Percentiles rank a stretch among this genome's conserved stretches.
These are phyloP conservation scores for Heliophila coronopifolia DNA, from an alignment of 441 rosid species.

Conservation along the genomic window DNA sequence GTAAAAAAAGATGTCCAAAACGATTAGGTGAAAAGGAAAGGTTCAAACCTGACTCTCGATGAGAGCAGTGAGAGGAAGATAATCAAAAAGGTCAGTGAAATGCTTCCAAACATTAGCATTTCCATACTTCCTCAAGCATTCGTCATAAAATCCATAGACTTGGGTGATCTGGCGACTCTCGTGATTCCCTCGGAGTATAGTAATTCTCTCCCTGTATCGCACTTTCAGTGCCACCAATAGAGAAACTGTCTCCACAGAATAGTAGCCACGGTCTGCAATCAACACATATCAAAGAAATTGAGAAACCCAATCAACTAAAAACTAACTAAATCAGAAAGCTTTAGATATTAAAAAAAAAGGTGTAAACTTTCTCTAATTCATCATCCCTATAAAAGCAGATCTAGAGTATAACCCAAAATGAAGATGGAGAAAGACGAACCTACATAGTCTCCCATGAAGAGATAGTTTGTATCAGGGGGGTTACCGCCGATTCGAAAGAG, in stretches of 20 bases:
- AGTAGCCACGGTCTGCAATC: conserved; percentile 89
- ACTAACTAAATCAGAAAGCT: conserved; percentile 1
- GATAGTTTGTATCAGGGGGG: conserved; percentile 91
- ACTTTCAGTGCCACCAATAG: conserved; percentile 93
- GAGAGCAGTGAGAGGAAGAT: conserved; percentile 91
- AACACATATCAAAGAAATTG: conserved; percentile 13
- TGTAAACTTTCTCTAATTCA: background rate
- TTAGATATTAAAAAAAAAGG: conserved; percentile 2
- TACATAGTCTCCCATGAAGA: conserved; percentile 98
- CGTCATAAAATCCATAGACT: conserved; percentile 98
- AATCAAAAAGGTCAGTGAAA: conserved; percentile 93
- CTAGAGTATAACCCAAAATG: background rate
- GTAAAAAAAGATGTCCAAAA: conserved; percentile 1
- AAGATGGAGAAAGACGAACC: conserved; percentile 40
- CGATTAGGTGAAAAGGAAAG: conserved; percentile 6
- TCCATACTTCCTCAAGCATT: conserved; percentile 93
- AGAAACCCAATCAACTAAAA: conserved; percentile 6
- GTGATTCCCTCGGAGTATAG: conserved; percentile 92
- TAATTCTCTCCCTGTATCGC: conserved; percentile 87
- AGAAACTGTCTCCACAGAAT: conserved; percentile 93
- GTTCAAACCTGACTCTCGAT: conserved; percentile 92
- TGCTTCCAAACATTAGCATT: conserved; percentile 98
- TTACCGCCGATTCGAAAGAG: conserved; percentile 91
- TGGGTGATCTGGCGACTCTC: conserved; percentile 98
- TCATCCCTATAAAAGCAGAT: conserved; percentile 1